Evolutionary conservation across 345 rosid species (phyloP).

Genomic region (Melaleuca quinquenervia): DNA sequence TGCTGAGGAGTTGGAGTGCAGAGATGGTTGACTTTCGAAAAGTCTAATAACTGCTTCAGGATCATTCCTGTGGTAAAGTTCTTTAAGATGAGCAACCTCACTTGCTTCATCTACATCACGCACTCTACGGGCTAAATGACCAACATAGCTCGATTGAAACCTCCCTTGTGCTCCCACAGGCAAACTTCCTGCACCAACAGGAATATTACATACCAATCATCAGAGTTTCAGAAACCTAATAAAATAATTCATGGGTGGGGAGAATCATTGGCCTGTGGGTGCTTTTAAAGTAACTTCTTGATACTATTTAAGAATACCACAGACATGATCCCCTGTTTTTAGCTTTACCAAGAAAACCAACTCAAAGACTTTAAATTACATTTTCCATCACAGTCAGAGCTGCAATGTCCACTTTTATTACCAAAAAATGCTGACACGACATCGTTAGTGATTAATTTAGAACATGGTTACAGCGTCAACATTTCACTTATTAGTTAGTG

Average conservation of each 20-base stretch:
- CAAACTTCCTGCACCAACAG: slow-evolving; percentile 19
- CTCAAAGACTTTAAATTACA: not conserved
- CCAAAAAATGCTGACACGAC: not conserved
- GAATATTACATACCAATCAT: not conserved
- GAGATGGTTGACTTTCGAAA: slow-evolving; percentile 74
- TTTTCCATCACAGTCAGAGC: not conserved
- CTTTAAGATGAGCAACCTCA: slow-evolving; percentile 62
- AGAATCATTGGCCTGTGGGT: not conserved
- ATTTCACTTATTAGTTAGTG: not conserved
- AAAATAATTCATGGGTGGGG: not conserved
- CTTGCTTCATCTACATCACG: slow-evolving; percentile 68
- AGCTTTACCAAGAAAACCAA: not conserved
- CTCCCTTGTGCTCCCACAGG: slow-evolving; percentile 21
- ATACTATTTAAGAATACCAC: not conserved
- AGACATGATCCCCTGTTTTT: not conserved
- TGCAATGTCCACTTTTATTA: not conserved
- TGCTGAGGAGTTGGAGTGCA: slow-evolving; percentile 56
- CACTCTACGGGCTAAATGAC: slow-evolving; percentile 61
- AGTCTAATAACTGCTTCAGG: slow-evolving; percentile 78
- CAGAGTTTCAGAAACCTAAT: not conserved
- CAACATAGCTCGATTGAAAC: slow-evolving; percentile 62
- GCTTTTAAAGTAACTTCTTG: not conserved
- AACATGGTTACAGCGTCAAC: not conserved
- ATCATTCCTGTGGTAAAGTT: slow-evolving; percentile 66
- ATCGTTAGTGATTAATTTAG: not conserved